Conservation (phyloP, 2,329 filamentous ascomycete genomes). For the Bipolaris gigantea region DNA sequence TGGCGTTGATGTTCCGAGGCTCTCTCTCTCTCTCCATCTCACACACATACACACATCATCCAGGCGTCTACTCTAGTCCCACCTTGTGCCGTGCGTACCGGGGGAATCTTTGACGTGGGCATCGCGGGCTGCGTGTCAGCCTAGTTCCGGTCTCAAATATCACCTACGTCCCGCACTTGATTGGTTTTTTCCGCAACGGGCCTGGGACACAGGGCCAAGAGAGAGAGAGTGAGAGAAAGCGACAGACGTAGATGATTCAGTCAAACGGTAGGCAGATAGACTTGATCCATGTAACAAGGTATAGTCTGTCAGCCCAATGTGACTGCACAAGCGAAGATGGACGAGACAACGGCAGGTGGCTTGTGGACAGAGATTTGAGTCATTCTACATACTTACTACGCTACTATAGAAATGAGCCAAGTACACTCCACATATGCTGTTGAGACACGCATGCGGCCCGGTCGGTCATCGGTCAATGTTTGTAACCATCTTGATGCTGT, state of each 20-base stretch:
- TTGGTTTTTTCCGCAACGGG: neutral
- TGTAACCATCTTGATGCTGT: neutral
- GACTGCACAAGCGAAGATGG: conserved; percentile 12
- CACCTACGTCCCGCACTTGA: neutral
- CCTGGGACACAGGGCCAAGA: no score
- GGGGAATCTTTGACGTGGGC: no score
- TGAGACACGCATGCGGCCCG: neutral
- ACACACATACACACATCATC: no score
- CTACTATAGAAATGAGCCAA: neutral
- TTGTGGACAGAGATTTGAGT: neutral
- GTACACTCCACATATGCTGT: neutral
- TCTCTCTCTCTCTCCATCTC: no score
- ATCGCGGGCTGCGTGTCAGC: no score
- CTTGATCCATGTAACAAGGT: no score
- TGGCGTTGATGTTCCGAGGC: no score
- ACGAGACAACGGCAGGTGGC: neutral
- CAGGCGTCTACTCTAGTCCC: no score
- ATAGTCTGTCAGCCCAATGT: conserved; percentile 2
- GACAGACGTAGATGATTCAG: neutral
- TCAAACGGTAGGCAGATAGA: neutral
- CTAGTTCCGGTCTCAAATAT: no score
- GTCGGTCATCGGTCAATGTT: neutral
- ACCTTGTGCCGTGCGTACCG: no score
- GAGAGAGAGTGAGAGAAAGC: neutral
- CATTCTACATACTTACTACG: neutral